phyloP scores from a whole-genome alignment of 1,139 yeast species.

The Zygosaccharomyces sapae region DNA sequence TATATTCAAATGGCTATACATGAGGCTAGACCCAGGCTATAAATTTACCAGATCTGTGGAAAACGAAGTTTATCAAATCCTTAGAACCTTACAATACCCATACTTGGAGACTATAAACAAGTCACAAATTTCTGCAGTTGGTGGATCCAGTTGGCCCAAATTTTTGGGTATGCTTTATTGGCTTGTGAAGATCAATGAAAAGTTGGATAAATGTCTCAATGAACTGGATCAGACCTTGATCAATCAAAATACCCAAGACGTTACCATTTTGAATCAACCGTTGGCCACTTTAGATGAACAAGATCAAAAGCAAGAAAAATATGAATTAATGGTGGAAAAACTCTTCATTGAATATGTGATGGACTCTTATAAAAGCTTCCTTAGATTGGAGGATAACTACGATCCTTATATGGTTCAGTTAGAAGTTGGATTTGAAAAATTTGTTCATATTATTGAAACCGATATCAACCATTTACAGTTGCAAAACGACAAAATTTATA shows the following conservation, averaged over 20 bases:
- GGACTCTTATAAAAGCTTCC: constrained; percentile 63
- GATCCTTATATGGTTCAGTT: constrained; percentile 52
- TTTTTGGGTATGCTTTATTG: constrained; percentile 79
- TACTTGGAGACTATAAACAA: constrained; percentile 74
- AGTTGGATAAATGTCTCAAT: constrained; percentile 41
- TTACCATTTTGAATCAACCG: constrained; percentile 40
- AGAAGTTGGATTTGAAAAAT: constrained; percentile 49
- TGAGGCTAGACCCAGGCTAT: constrained; percentile 74
- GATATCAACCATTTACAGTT: constrained; percentile 44
- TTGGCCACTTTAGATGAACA: constrained; percentile 41
- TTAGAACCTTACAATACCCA: constrained; percentile 71
- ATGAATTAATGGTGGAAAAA: constrained; percentile 46
- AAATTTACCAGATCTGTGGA: constrained; percentile 66
- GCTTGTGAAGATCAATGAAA: constrained; percentile 58
- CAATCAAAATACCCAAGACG: constrained; percentile 33
- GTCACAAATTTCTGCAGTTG: constrained; percentile 86
- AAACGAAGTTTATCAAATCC: constrained; percentile 64
- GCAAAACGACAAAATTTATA: constrained; percentile 39
- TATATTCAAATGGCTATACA: constrained; percentile 76
- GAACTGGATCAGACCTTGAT: constrained; percentile 25
- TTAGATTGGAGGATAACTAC: constrained; percentile 61
- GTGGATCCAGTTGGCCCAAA: constrained; percentile 85
- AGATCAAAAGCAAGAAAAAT: constrained; percentile 36
- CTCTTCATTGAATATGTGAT: constrained; percentile 64
- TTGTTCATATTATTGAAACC: constrained; percentile 42